A percentile compares a stretch with the other conserved stretches of the same genome.
Conservation (phyloP, 2,329 filamentous ascomycete species). For the Calonectria pauciramosa region DNA sequence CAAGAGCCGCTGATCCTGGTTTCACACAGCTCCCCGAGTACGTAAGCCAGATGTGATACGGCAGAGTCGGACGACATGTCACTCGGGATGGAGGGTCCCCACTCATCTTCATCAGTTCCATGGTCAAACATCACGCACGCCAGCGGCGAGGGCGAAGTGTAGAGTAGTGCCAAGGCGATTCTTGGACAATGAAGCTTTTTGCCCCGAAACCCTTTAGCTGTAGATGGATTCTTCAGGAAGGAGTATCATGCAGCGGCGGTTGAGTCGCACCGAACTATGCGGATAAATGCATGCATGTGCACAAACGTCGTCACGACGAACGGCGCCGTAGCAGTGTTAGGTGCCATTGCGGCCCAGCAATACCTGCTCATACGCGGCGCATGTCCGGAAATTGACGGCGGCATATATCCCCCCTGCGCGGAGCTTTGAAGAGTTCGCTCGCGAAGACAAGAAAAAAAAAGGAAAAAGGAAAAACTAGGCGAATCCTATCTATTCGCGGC, state of each 20-base stretch:
- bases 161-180: neutral
- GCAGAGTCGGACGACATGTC: neutral
- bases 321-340: neutral
- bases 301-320: neutral
- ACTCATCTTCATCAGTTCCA: neutral
- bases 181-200: neutral
- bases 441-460: neutral
- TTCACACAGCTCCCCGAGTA: neutral
- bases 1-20: conserved; percentile 14
- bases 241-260: neutral
- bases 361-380: neutral
- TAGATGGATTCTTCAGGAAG: neutral
- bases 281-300: neutral
- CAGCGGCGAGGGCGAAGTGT: neutral
- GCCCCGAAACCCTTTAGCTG: conserved; percentile 1
- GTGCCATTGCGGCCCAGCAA: neutral
- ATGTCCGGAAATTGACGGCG: neutral
- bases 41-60: neutral
- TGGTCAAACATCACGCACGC: neutral
- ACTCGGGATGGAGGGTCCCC: neutral
- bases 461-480: no score
- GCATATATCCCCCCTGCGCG: neutral
- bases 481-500: neutral
- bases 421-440: neutral
- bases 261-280: neutral